Evolutionary conservation across 2,329 filamentous ascomycete species (phyloP), one percentile per base, ranked within the genome.

Genomic region (Penicillium polonicum): DNA sequence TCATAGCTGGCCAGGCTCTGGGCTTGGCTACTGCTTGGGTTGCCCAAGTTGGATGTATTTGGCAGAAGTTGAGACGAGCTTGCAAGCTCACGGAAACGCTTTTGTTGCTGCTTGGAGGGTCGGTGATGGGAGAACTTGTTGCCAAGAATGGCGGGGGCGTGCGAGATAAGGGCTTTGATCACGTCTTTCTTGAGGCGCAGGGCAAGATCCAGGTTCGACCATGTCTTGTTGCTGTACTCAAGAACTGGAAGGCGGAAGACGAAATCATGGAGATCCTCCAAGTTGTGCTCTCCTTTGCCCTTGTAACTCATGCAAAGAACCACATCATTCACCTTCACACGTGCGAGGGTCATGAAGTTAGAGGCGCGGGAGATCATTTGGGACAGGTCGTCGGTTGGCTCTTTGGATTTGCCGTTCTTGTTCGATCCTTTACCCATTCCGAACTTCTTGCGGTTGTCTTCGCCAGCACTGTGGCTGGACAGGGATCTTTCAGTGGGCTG

Each of bases 201-300:
- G 0, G 93, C 92, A 10, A 99, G 85, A 70, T 99, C 94, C 7
- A 99, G 83, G 72, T 97, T 99, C 7, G 92, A 97, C 94, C 94
- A 99, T 9, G 92, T 97, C 80, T 99, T 99, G 82, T 99, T 99
- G 62, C 91, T 87, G 78, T 96, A 97, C 73, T 99, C 94, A 46
- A 99, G 87, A 2, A 90, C 89, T 4, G 94, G 94, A 77, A 99
- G 85, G 35, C 91, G 88, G 83, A 99, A 99, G 48, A 99, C 94
- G 66, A 99, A 95, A 71, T 97, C 89, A 76, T 99, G 93, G 17
- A 99, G 89, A 74, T 99, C 95, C 77, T 97, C 92, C 57, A 99
- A 84, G 69, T 97, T 99, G 71, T 92, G 91, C 64, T 96, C 91
- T 44, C 92, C 91, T 73, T 92, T 95, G 70, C 95, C 94, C 75